A percentile compares a stretch with the other conserved stretches of the same genome.
These are phyloP conservation scores for Candida loeiensis DNA, from an alignment of 805 yeast species.

Conservation along the genomic window DNA sequence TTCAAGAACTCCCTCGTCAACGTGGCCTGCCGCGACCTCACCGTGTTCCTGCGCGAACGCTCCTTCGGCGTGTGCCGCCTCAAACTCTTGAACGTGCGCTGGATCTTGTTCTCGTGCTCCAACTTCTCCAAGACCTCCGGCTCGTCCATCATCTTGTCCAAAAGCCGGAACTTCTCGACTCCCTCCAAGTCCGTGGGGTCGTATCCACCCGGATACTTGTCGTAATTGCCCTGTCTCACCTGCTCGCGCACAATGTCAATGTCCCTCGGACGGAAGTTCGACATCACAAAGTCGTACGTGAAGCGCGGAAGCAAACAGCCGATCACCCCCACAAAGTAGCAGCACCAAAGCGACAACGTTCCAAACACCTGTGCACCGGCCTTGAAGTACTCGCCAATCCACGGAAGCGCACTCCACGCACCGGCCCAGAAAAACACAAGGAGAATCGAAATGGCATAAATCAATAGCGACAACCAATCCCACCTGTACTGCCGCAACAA, in stretches of 20 bases:
- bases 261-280: slow-evolving; percentile 58
- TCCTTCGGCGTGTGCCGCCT: slow-evolving; percentile 28
- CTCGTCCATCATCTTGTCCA: too few species aligned
- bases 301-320: slow-evolving; percentile 68
- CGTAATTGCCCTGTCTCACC: slow-evolving; percentile 62
- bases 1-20: slow-evolving; percentile 27
- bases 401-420: slow-evolving; percentile 59
- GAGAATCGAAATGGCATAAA: slow-evolving; percentile 55
- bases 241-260: slow-evolving; percentile 73
- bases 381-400: slow-evolving; percentile 59
- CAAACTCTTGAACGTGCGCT: slow-evolving; percentile 33
- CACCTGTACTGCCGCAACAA: slow-evolving; percentile 69
- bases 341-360: slow-evolving; percentile 62
- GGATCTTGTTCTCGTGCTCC: slow-evolving; percentile 15
- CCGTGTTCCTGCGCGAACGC: slow-evolving; percentile 23
- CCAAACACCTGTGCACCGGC: slow-evolving; percentile 66
- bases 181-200: slow-evolving; percentile 76
- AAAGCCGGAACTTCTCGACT: slow-evolving; percentile 35
- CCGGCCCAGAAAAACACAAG: slow-evolving; percentile 76
- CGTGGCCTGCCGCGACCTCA: slow-evolving; percentile 17
- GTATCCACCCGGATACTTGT: slow-evolving; percentile 59
- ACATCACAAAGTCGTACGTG: slow-evolving; percentile 52
- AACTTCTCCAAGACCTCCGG: too few species aligned
- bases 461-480: slow-evolving; percentile 69
- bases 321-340: slow-evolving; percentile 59